Percentiles rank a stretch among this genome's conserved stretches.
Conservation (phyloP, 495 filamentous ascomycete species). For the Penicillium herquei region DNA sequence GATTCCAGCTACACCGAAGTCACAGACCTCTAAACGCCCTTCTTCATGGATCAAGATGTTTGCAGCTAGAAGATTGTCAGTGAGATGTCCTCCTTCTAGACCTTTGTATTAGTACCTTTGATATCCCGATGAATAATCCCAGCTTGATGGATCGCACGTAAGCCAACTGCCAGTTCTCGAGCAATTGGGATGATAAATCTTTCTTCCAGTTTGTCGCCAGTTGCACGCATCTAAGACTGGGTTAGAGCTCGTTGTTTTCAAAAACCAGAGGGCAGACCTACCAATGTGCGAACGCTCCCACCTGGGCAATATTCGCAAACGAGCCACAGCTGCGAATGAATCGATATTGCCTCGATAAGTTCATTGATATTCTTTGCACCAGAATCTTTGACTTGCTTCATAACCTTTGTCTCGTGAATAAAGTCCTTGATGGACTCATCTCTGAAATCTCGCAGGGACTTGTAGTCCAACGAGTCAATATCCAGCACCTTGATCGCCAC, state of each 20-base stretch:
- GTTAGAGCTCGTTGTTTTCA: background rate
- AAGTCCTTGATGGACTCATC: constrained; percentile 83
- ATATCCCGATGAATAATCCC: constrained; percentile 96
- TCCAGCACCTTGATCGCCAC: constrained; percentile 96
- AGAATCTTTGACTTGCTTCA: constrained; percentile 79
- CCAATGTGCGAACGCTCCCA: constrained; percentile 89
- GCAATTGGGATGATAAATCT: constrained; percentile 88
- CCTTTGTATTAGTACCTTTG: constrained; percentile 59
- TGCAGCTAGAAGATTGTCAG: constrained; percentile 53
- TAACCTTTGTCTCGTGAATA: constrained; percentile 82
- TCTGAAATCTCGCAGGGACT: constrained; percentile 61
- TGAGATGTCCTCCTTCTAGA: background rate
- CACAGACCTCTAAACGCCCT: constrained; percentile 84
- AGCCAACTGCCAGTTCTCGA: constrained; percentile 78
- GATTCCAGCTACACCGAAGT: constrained; percentile 91
- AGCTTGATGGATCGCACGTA: constrained; percentile 84
- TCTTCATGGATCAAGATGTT: constrained; percentile 90
- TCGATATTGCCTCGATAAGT: constrained; percentile 80
- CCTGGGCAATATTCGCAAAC: constrained; percentile 94
- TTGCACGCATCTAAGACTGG: constrained; percentile 51
- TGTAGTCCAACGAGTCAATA: constrained; percentile 82
- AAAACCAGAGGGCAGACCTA: constrained; percentile 30
- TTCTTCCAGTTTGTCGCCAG: constrained; percentile 72
- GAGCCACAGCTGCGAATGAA: constrained; percentile 90
- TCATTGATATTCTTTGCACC: constrained; percentile 89